Percentiles rank a stretch among this genome's conserved stretches.
phyloP scores from a whole-genome alignment of 306 rosid species.

The Casuarina equisetifolia region DNA sequence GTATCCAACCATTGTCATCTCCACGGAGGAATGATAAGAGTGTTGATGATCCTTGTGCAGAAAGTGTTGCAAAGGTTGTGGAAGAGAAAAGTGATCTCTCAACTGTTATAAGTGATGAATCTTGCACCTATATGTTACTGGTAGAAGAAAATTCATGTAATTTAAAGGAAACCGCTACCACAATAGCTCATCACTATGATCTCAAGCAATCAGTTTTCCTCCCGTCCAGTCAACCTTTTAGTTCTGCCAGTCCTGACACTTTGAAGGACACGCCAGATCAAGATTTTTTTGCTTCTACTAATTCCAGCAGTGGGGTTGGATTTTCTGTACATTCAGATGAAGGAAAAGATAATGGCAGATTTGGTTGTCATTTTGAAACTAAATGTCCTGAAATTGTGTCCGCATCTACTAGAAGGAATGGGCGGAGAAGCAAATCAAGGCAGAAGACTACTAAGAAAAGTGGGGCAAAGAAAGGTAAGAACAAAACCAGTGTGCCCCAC shows the following conservation, averaged over 20 bases:
- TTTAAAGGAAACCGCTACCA: slow-evolving; percentile 38
- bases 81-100: slow-evolving; percentile 24
- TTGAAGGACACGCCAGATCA: slow-evolving; percentile 42
- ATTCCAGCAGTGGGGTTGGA: slow-evolving; percentile 33
- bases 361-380: slow-evolving; percentile 46
- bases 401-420: slow-evolving; percentile 53
- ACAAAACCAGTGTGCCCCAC: slow-evolving; percentile 37
- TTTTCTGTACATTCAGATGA: slow-evolving; percentile 39
- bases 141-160: slow-evolving; percentile 35
- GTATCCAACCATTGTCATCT: slow-evolving; percentile 36
- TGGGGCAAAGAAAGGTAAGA: slow-evolving; percentile 59
- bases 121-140: slow-evolving; percentile 28
- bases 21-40: slow-evolving; percentile 30
- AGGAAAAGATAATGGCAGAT: slow-evolving; percentile 43
- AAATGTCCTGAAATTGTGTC: slow-evolving; percentile 33
- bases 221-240: slow-evolving; percentile 42
- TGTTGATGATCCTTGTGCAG: slow-evolving; percentile 16
- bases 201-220: slow-evolving; percentile 37
- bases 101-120: slow-evolving; percentile 26
- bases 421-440: slow-evolving; percentile 49
- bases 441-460: slow-evolving; percentile 56
- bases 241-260: slow-evolving; percentile 35
- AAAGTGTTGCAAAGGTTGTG: slow-evolving; percentile 13
- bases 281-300: slow-evolving; percentile 38
- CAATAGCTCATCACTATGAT: slow-evolving; percentile 29